A percentile compares a stretch with the other conserved stretches of the same genome.
These are phyloP conservation scores for Aaosphaeria arxii DNA, from an alignment of 2,329 filamentous ascomycete species.

Conservation along the genomic window DNA sequence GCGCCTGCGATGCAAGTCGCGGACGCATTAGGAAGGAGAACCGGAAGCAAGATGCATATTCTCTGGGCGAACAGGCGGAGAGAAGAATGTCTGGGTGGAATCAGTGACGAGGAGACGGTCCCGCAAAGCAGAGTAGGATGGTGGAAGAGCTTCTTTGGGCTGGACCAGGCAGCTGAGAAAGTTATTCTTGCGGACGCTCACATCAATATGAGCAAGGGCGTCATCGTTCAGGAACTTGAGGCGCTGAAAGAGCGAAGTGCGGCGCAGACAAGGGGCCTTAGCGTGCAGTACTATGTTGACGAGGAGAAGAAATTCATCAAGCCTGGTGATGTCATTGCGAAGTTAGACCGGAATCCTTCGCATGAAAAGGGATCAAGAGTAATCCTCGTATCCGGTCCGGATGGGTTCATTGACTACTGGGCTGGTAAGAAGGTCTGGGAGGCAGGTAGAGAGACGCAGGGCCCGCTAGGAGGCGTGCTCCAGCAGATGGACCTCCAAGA, in stretches of 20 bases:
- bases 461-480: slow-evolving; percentile 67
- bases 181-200: slow-evolving; percentile 3
- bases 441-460: slow-evolving; percentile 70
- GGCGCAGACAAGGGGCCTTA: slow-evolving; percentile 21
- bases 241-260: slow-evolving; percentile 51
- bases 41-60: slow-evolving; percentile 58
- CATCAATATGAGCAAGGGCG: slow-evolving; percentile 30
- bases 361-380: slow-evolving; percentile 55
- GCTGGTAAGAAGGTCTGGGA: slow-evolving; percentile 78
- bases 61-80: slow-evolving; percentile 76
- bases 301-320: slow-evolving; percentile 69
- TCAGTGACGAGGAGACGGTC: slow-evolving; percentile 43
- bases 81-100: slow-evolving; percentile 63
- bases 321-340: slow-evolving; percentile 34
- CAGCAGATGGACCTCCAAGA: slow-evolving; percentile 56
- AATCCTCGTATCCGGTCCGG: slow-evolving; percentile 84
- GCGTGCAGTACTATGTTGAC: slow-evolving; percentile 76
- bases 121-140: slow-evolving; percentile 15
- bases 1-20: slow-evolving; percentile 84
- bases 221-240: slow-evolving; percentile 62
- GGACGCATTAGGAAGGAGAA: slow-evolving; percentile 54
- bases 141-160: slow-evolving; percentile 26
- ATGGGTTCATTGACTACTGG: slow-evolving; percentile 80
- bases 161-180: slow-evolving; percentile 7
- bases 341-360: slow-evolving; percentile 12